phyloP scores from a whole-genome alignment of 495 filamentous ascomycete genomes.

The Bombardia bombarda region DNA sequence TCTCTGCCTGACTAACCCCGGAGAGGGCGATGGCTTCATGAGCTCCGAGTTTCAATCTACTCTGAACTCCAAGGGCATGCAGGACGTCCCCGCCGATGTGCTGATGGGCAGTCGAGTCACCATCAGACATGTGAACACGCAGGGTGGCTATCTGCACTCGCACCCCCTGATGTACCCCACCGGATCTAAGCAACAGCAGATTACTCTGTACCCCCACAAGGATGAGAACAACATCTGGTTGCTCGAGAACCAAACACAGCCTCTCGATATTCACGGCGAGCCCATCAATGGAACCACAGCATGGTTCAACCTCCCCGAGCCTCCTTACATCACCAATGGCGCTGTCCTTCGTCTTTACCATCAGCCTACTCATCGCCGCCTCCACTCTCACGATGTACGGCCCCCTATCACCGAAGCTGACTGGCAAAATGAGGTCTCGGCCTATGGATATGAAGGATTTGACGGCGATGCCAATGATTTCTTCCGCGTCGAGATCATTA shows the following conservation, averaged over 20 bases:
- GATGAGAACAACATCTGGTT: slow-evolving; percentile 96
- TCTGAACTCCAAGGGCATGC: slow-evolving; percentile 91
- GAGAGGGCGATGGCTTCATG: slow-evolving; percentile 98
- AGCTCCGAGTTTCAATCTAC: slow-evolving; percentile 98
- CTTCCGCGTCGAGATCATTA: slow-evolving; percentile 91
- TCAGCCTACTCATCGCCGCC: slow-evolving; percentile 67
- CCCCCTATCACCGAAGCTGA: slow-evolving; percentile 95
- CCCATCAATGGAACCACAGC: slow-evolving; percentile 71
- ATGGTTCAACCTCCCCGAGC: slow-evolving; percentile 67
- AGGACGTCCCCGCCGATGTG: slow-evolving; percentile 87
- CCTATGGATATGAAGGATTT: slow-evolving; percentile 96
- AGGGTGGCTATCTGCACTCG: slow-evolving; percentile 95
- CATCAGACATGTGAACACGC: slow-evolving; percentile 90
- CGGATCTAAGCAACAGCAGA: slow-evolving; percentile 96
- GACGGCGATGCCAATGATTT: slow-evolving; percentile 93
- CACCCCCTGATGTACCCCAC: slow-evolving; percentile 96
- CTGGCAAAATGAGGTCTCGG: slow-evolving; percentile 97
- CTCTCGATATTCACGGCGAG: slow-evolving; percentile 62
- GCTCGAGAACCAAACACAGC: slow-evolving; percentile 92
- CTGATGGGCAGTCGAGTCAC: slow-evolving; percentile 77
- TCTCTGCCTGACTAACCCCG: slow-evolving; percentile 82
- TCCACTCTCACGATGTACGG: slow-evolving; percentile 96
- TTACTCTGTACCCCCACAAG: slow-evolving; percentile 97
- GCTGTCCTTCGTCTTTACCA: slow-evolving; percentile 78
- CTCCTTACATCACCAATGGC: slow-evolving; percentile 70